These are phyloP conservation scores for Polyporus tsugae DNA, from an alignment of 1,284 basidiomycete species.

Conservation along the genomic window DNA sequence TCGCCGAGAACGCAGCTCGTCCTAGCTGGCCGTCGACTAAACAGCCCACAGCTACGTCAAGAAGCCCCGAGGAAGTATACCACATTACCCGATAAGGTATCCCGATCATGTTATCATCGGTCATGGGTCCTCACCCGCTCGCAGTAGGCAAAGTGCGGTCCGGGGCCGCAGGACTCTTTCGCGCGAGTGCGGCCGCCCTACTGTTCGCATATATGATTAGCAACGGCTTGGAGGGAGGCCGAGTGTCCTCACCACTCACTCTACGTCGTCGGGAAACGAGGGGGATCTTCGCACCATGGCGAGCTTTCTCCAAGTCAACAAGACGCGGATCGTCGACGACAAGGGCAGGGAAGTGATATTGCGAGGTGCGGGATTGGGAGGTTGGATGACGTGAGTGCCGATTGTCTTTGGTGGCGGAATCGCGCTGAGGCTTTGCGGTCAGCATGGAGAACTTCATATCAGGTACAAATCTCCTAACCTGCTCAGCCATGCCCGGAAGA, in stretches of 20 bases:
- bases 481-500: neutral
- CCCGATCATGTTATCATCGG: constrained; percentile 1
- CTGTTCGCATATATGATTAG: constrained; percentile 8
- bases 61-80: neutral
- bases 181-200: constrained; percentile 13
- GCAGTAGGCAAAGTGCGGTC: constrained; percentile 9
- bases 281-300: constrained; percentile 17
- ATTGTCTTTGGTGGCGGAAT: neutral
- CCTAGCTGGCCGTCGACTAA: constrained; percentile 4
- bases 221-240: neutral
- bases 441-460: constrained; percentile 75
- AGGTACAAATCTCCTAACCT: constrained; percentile 38
- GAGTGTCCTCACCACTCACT: neutral
- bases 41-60: neutral
- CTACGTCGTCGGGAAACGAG: neutral
- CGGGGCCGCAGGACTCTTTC: constrained; percentile 6
- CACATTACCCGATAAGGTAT: constrained; percentile 7
- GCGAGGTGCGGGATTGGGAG: constrained; percentile 73
- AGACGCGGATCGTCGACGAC: constrained; percentile 55
- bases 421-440: neutral
- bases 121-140: constrained; percentile 7
- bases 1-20: constrained; percentile 4
- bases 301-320: constrained; percentile 20
- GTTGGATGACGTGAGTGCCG: constrained; percentile 71
- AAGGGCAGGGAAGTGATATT: constrained; percentile 64